Percentiles rank a stretch among this genome's conserved stretches.
Evolutionary conservation across 2,329 filamentous ascomycete genomes (phyloP).

Genomic region (Fusarium tuaranense): DNA sequence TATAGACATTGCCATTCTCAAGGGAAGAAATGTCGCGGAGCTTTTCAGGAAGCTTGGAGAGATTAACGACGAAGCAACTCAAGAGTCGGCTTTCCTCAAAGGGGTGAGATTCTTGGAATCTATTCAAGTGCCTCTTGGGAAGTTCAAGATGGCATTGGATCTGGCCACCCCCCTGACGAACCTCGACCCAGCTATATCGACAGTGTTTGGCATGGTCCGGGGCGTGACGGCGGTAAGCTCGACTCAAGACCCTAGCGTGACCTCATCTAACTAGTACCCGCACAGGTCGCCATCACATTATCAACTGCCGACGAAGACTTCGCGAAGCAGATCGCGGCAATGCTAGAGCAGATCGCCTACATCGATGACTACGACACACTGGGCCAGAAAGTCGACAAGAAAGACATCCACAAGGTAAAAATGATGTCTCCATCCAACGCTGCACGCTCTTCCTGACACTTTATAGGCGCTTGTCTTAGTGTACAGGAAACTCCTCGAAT

Average conservation of each 20-base stretch:
- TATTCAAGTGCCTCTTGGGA: conserved; percentile 25
- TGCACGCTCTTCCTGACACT: conserved; percentile 5
- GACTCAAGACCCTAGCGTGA: neutral
- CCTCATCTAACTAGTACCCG: neutral
- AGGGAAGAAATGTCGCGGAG: conserved; percentile 40
- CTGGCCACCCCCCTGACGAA: conserved; percentile 27
- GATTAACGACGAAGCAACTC: conserved; percentile 33
- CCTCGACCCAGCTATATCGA: conserved; percentile 40
- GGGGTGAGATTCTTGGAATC: conserved; percentile 20
- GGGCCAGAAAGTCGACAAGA: conserved; percentile 37
- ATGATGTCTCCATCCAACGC: neutral
- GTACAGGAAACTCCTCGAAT: conserved; percentile 44
- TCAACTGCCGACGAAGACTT: conserved; percentile 32
- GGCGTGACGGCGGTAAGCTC: conserved; percentile 42
- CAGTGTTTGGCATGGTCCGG: conserved; percentile 42
- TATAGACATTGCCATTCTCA: conserved; percentile 40
- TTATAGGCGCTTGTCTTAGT: conserved; percentile 40
- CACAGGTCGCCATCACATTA: conserved; percentile 43
- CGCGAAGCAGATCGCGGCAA: conserved; percentile 42
- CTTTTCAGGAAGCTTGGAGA: conserved; percentile 43
- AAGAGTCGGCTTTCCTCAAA: conserved; percentile 36
- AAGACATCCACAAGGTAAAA: conserved; percentile 21
- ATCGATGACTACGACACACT: conserved; percentile 47
- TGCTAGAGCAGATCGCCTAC: conserved; percentile 46
- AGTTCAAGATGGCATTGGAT: conserved; percentile 31